These are phyloP conservation scores for Rhizophora mangle DNA, from an alignment of 345 rosid genomes.

Conservation along the genomic window DNA sequence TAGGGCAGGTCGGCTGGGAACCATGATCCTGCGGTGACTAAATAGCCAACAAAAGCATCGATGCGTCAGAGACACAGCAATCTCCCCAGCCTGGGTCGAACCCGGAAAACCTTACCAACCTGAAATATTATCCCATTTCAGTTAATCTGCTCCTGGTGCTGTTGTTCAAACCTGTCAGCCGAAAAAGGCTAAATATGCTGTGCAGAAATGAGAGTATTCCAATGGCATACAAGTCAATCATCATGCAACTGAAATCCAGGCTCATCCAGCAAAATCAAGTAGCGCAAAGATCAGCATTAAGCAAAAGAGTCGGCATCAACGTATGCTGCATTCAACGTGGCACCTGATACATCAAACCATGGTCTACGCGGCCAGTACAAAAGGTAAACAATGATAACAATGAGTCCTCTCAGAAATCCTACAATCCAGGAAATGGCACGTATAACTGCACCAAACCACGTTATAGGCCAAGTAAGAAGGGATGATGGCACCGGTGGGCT, in stretches of 20 bases:
- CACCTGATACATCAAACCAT: conserved; percentile 52
- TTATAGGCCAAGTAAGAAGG: no score
- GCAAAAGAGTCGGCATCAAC: conserved; percentile 58
- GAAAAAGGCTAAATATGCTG: conserved; percentile 72
- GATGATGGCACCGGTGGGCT: no score
- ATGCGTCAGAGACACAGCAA: no score
- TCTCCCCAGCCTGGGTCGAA: conserved; percentile 57
- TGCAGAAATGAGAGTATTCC: conserved; percentile 52
- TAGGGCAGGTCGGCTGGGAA: conserved; percentile 66
- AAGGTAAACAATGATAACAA: conserved; percentile 77
- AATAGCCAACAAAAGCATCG: conserved; percentile 68
- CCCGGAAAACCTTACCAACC: conserved; percentile 61
- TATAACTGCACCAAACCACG: no score
- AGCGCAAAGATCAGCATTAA: conserved; percentile 69
- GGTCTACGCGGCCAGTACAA: conserved; percentile 70
- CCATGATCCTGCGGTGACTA: conserved; percentile 45
- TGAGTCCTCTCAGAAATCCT: conserved; percentile 54
- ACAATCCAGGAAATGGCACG: conserved; percentile 55
- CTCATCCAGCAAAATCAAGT: conserved; percentile 69
- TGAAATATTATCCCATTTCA: conserved; percentile 48
- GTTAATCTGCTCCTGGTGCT: conserved; percentile 45
- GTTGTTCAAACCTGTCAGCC: conserved; percentile 36
- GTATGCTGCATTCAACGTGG: conserved; percentile 67
- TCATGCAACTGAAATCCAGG: conserved; percentile 59
- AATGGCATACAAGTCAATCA: conserved; percentile 57